Conservation (phyloP, 176 grass and related monocot genomes). For the Eragrostis nindensis region DNA sequence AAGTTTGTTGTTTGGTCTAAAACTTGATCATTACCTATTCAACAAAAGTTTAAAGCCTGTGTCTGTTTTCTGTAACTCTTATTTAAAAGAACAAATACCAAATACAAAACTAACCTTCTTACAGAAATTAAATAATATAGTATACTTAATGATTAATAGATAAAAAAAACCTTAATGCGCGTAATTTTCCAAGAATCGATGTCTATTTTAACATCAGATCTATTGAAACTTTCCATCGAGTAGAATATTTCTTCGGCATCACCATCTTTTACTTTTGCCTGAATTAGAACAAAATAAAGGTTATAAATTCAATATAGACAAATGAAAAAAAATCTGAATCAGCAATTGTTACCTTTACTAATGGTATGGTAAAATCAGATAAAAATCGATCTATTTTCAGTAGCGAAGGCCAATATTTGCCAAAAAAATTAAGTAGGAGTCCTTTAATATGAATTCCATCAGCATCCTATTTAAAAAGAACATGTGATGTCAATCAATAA, state of each 20-base stretch:
- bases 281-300: not conserved
- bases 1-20: not conserved
- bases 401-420: not conserved
- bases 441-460: not conserved
- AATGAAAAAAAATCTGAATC: not conserved
- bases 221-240: not conserved
- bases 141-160: not conserved
- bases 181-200: not conserved
- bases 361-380: not conserved
- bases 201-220: not conserved
- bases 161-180: not conserved
- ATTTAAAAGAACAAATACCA: not conserved
- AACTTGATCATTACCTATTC: not conserved
- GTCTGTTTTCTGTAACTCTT: no score
- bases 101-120: not conserved
- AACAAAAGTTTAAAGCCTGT: no score
- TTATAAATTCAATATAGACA: not conserved
- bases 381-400: not conserved
- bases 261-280: not conserved
- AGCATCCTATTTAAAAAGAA: not conserved
- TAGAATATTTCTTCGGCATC: not conserved
- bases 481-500: not conserved
- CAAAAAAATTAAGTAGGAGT: not conserved
- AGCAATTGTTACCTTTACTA: not conserved
- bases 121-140: not conserved